Evolutionary conservation across 2,329 filamentous ascomycete species (phyloP).

Genomic region (Trichoderma sp.): DNA sequence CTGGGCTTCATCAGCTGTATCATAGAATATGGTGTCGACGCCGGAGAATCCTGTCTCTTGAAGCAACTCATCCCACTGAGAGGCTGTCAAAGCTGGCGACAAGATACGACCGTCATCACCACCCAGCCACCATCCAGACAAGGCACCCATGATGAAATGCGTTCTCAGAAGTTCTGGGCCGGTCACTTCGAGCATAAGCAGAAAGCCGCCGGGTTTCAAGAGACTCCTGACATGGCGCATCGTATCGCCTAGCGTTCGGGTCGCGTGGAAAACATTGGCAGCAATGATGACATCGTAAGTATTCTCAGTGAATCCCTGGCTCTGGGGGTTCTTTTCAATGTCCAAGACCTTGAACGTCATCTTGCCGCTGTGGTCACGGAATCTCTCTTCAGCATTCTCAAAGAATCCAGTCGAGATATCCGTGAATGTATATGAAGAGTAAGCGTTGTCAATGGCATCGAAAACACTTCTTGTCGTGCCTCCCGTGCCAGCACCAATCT

Average conservation of each 20-base stretch:
- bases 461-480: constrained; percentile 27
- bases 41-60: too few species aligned
- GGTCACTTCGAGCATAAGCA: too few species aligned
- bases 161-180: too few species aligned
- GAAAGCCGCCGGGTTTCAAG: too few species aligned
- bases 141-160: too few species aligned
- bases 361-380: constrained; percentile 20
- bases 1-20: too few species aligned
- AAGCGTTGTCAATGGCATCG: constrained; percentile 4
- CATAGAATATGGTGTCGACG: too few species aligned
- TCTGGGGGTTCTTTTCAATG: constrained; percentile 17
- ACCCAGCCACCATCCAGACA: too few species aligned
- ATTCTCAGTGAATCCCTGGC: constrained; percentile 20
- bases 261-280: constrained; percentile 23
- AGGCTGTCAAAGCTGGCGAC: too few species aligned
- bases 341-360: constrained; percentile 28
- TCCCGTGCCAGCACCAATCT: constrained; percentile 41
- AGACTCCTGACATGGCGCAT: too few species aligned
- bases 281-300: constrained; percentile 29
- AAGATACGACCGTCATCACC: too few species aligned
- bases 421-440: constrained; percentile 31
- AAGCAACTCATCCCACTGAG: too few species aligned
- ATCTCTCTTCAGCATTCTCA: constrained; percentile 32
- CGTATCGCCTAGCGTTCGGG: not conserved
- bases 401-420: constrained; percentile 39